Evolutionary conservation across 2,329 filamentous ascomycete species (phyloP).

Genomic region (Botryosphaeria dothidea): DNA sequence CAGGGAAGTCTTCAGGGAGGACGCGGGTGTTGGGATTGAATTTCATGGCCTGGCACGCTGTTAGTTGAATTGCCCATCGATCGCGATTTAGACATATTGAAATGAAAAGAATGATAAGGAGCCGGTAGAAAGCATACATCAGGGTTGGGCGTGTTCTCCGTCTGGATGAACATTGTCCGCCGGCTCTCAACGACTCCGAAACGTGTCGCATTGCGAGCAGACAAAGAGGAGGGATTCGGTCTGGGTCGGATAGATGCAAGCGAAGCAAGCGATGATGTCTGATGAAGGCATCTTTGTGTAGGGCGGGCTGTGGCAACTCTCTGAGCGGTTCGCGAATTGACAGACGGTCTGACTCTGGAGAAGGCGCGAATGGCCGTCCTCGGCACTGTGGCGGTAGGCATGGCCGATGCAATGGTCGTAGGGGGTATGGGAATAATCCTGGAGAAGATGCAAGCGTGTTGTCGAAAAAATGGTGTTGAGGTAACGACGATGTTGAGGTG

Average conservation of each 20-base stretch:
- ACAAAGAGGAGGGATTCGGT: slow-evolving; percentile 32
- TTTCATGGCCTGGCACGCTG: slow-evolving; percentile 65
- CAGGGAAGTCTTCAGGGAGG: slow-evolving; percentile 70
- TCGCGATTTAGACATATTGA: no score
- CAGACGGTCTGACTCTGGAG: slow-evolving; percentile 27
- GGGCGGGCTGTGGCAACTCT: slow-evolving; percentile 24
- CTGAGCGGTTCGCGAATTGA: slow-evolving; percentile 26
- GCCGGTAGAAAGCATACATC: slow-evolving; percentile 57
- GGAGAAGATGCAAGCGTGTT: background rate
- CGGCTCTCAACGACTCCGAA: slow-evolving; percentile 21
- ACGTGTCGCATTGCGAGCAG: slow-evolving; percentile 14
- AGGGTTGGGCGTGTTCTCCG: slow-evolving; percentile 89
- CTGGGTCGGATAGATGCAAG: slow-evolving; percentile 33
- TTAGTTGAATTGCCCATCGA: background rate
- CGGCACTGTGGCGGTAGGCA: slow-evolving; percentile 32
- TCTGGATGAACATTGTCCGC: slow-evolving; percentile 96
- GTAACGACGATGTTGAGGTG: background rate
- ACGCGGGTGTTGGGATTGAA: slow-evolving; percentile 90
- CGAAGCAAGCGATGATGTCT: slow-evolving; percentile 32
- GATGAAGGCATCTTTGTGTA: slow-evolving; percentile 38
- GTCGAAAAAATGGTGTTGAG: background rate
- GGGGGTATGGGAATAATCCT: no score
- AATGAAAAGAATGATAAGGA: background rate
- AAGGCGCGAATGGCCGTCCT: slow-evolving; percentile 33
- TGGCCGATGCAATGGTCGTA: slow-evolving; percentile 19